phyloP scores from a whole-genome alignment of 129 eudicot genomes.

The Scalesia atractyloides region DNA sequence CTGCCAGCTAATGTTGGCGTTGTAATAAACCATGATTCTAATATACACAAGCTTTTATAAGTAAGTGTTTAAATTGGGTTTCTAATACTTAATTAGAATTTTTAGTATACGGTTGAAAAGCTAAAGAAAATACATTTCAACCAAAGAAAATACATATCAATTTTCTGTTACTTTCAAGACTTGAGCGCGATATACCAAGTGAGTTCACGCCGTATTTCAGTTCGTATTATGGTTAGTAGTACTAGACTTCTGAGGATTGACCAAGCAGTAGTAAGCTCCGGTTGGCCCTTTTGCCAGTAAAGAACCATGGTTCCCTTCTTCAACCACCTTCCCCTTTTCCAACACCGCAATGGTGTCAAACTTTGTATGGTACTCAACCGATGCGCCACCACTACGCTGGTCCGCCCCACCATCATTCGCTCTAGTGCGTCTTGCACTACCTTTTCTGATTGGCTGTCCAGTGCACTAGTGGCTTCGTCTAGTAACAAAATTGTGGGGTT shows the following conservation, averaged over 20 bases:
- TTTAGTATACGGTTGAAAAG: too few relatives aligned
- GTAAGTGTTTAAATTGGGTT: background rate
- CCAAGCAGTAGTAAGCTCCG: conserved; percentile 67
- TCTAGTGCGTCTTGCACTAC: conserved; percentile 78
- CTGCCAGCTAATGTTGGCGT: background rate
- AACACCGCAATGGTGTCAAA: conserved; percentile 64
- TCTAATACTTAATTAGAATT: background rate
- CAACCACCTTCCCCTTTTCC: conserved; percentile 74
- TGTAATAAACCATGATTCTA: too few relatives aligned
- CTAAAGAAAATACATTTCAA: too few relatives aligned
- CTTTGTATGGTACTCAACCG: conserved; percentile 73
- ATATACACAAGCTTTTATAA: background rate
- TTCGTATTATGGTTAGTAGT: background rate
- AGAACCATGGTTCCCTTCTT: conserved; percentile 67
- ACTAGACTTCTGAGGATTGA: conserved; percentile 56
- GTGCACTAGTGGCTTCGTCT: conserved; percentile 93
- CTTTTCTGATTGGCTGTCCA: conserved; percentile 82
- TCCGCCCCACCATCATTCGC: conserved; percentile 73
- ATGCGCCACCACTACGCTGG: conserved; percentile 85
- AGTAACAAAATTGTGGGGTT: conserved; percentile 53
- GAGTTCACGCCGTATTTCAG: background rate
- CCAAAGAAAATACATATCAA: too few relatives aligned
- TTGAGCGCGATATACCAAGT: too few relatives aligned
- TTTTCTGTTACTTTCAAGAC: too few relatives aligned
- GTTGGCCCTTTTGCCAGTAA: conserved; percentile 66